These are phyloP conservation scores for Metschnikowia anglica DNA, from an alignment of 805 yeast genomes.

Conservation along the genomic window DNA sequence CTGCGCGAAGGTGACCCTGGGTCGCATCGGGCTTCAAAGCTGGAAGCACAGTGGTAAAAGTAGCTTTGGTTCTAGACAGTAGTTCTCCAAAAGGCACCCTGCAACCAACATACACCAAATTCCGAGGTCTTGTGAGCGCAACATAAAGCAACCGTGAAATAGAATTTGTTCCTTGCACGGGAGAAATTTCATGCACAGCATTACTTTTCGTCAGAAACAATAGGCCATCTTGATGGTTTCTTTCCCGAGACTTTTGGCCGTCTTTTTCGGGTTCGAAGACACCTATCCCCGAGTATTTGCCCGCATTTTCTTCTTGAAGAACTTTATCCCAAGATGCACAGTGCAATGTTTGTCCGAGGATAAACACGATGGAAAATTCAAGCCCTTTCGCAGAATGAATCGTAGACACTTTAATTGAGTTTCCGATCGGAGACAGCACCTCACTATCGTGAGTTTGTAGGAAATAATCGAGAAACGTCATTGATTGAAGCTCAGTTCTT, in stretches of 20 bases:
- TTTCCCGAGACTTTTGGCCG: neutral
- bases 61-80: constrained; percentile 5
- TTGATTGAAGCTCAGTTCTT: constrained; percentile 8
- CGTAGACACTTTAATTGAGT: constrained; percentile 56
- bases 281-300: neutral
- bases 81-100: constrained; percentile 3
- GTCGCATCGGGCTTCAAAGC: constrained; percentile 1
- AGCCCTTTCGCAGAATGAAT: constrained; percentile 75
- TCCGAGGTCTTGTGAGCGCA: constrained; percentile 63
- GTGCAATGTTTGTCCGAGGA: constrained; percentile 24
- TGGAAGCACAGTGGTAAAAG: constrained; percentile 10
- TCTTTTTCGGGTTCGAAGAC: neutral
- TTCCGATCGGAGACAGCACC: constrained; percentile 25
- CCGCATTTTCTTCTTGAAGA: constrained; percentile 5
- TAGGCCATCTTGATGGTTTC: neutral
- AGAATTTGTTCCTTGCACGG: constrained; percentile 2
- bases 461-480: constrained; percentile 38
- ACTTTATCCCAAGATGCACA: constrained; percentile 15
- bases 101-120: constrained; percentile 39
- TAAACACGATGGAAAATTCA: constrained; percentile 68
- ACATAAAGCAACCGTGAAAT: constrained; percentile 52
- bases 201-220: neutral
- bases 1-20: neutral
- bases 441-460: constrained; percentile 42
- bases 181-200: neutral